Evolutionary conservation across 768 basidiomycete genomes (phyloP), one percentile per base, ranked within the genome.

Genomic region (Naganishia randhawae): DNA sequence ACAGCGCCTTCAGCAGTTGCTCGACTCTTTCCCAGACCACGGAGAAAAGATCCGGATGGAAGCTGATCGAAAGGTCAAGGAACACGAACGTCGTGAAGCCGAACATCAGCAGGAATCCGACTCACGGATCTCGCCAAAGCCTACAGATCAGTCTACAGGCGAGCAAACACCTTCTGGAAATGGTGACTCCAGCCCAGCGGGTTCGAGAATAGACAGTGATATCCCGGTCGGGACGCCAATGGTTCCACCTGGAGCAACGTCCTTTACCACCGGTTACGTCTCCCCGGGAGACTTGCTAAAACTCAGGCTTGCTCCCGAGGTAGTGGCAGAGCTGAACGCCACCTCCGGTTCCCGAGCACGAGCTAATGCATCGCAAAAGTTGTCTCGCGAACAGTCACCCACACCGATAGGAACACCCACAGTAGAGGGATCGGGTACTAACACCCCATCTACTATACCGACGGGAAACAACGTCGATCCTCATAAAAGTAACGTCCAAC

Each of bases 171-270:
- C 54, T 9, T 35, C 37, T n/a, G 22, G 13, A 27, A 41, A 27
- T 37, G 83, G 42, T 87, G 89, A 8, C 81, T 81, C 33, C 78
- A 74, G 37, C 82, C 76, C 62, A 80, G 78, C n/a, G 82, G 82
- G 69, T 67, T 81, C 0, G 83, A 85, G 53, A 5, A 42, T 35
- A 75, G 76, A 39, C 7, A 61, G 57, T 42, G 57, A 61, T 3
- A 69, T 70, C 16, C 72, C 71, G 13, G 76, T 67, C 16, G 39
- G 81, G 83, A n/a, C 80, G 82, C 10, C 84, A 1, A 76, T 71
- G 61, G 75, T 69, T 25, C 80, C 76, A 50, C 79, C 77, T 9
- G 73, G 72, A 3, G 51, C 71, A 67, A 50, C 76, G 42, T 67
- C 74, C 52, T 22, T 65, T 35, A 50, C 50, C 9, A 67, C 54